Conservation (phyloP, 139 green algal genomes). For the Coelastrella sp. region DNA sequence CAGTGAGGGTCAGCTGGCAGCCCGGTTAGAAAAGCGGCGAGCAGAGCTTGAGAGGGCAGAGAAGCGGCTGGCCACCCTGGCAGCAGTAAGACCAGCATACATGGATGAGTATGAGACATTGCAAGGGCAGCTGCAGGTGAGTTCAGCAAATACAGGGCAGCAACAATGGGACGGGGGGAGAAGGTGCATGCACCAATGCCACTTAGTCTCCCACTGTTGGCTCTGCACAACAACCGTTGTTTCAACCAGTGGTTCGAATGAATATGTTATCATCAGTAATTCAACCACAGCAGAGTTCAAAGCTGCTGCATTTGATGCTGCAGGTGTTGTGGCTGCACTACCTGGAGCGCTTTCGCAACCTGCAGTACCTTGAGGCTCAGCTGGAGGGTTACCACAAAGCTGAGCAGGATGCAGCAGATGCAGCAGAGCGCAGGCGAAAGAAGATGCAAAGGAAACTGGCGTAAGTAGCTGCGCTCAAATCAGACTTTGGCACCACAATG, state of each 20-base stretch:
- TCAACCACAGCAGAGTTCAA: too few species aligned
- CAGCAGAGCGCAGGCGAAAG: slow-evolving; percentile 70
- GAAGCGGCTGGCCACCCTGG: slow-evolving; percentile 78
- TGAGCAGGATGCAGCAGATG: slow-evolving; percentile 79
- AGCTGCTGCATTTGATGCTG: neutral
- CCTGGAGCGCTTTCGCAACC: slow-evolving; percentile 75
- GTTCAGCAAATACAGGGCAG: too few species aligned
- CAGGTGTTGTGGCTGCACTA: slow-evolving; percentile 60
- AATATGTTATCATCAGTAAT: too few species aligned
- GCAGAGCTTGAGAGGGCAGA: slow-evolving; percentile 85
- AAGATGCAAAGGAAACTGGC: slow-evolving; percentile 84
- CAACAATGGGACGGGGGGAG: too few species aligned
- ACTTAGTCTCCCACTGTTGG: too few species aligned
- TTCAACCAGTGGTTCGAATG: too few species aligned
- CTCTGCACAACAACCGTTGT: too few species aligned
- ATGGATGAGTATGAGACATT: slow-evolving; percentile 91
- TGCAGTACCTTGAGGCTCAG: slow-evolving; percentile 78
- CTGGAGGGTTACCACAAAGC: slow-evolving; percentile 45
- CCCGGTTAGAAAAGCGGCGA: slow-evolving; percentile 72
- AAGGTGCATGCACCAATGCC: neutral
- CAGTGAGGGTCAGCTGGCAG: slow-evolving; percentile 51
- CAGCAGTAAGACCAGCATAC: slow-evolving; percentile 80
- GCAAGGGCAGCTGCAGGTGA: slow-evolving; percentile 72
- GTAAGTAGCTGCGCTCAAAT: slow-evolving; percentile 45
- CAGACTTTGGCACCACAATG: neutral